Evolutionary conservation across 495 filamentous ascomycete genomes (phyloP).

Genomic region (Oidiodendron maius): DNA sequence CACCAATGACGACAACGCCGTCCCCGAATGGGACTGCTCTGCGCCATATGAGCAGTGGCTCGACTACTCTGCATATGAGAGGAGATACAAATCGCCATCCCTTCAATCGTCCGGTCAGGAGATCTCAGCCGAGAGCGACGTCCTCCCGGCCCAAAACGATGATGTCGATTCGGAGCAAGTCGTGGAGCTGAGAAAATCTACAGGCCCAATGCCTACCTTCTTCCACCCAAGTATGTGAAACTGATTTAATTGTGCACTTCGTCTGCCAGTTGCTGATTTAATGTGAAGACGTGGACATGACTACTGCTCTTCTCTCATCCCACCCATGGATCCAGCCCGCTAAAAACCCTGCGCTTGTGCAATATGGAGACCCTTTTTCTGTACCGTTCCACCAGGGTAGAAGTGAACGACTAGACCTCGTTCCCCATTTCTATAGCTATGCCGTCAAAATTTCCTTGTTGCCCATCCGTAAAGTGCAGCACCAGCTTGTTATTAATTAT

Average conservation of each 20-base stretch:
- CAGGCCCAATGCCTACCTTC: neutral
- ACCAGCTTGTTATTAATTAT: conserved; percentile 7
- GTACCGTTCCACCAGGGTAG: neutral
- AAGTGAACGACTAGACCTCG: conserved; percentile 5
- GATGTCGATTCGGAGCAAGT: no score
- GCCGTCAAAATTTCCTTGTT: conserved; percentile 3
- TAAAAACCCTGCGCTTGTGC: neutral
- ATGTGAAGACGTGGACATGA: conserved; percentile 7
- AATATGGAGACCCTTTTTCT: neutral
- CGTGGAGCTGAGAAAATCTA: no score
- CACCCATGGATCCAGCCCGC: neutral
- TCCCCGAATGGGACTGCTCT: no score
- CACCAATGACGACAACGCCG: no score
- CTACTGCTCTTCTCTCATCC: conserved; percentile 1
- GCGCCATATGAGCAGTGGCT: no score
- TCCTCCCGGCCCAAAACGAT: no score
- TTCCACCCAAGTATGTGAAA: neutral
- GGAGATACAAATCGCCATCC: no score
- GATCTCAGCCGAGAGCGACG: no score
- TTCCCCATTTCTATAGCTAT: conserved; percentile 9
- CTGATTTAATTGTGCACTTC: neutral
- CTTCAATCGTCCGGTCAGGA: no score
- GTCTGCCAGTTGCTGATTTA: neutral
- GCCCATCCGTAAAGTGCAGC: conserved; percentile 9
- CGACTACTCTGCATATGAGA: no score